Base-by-base conservation (phyloP, 371 early-diverging fungal species). In the Phascolomyces articulosus region DNA sequence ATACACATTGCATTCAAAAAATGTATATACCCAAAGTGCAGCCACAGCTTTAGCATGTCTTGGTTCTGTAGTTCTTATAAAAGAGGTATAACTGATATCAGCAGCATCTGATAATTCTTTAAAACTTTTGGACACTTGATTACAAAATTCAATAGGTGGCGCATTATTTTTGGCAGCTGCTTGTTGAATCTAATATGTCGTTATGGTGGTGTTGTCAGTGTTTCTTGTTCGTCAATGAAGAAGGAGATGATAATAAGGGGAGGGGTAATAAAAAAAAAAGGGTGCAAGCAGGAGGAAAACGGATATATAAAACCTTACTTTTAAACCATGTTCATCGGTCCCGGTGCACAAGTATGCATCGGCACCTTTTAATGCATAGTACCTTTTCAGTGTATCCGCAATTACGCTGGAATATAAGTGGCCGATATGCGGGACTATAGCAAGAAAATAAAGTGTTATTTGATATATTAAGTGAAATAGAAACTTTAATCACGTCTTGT, bases 251-350 rank as follows among this genome's bases (percentile, higher is more conserved):
- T n/a, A n/a, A n/a, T n/a, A n/a, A 44, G 6, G n/a, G 0, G 16
- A 44, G 44, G 16, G 51, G 51, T 51, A 7, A 23, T 24, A 11
- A 2, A n/a, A n/a, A n/a, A n/a, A n/a, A n/a, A n/a, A n/a, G n/a
- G n/a, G n/a, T n/a, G n/a, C n/a, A n/a, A n/a, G n/a, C n/a, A n/a
- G n/a, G n/a, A n/a, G n/a, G n/a, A n/a, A n/a, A n/a, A n/a, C n/a
- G n/a, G n/a, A n/a, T n/a, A n/a, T n/a, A n/a, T n/a, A n/a, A n/a
- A n/a, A n/a, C n/a, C n/a, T n/a, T 69, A 91, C 94, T 86, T 98
- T 98, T 7, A 93, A 82, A 4, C 98, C 98, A 77, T 98, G 98
- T 71, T 98, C 98, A 67, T 98, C 98, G 4, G 97, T 97, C 40
- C 98, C 98, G 0, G 95, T 95, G 23, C 87, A 83, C 40, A 94